Base-by-base conservation (phyloP, 768 basidiomycete genomes). In the Tulasnella sp. region DNA sequence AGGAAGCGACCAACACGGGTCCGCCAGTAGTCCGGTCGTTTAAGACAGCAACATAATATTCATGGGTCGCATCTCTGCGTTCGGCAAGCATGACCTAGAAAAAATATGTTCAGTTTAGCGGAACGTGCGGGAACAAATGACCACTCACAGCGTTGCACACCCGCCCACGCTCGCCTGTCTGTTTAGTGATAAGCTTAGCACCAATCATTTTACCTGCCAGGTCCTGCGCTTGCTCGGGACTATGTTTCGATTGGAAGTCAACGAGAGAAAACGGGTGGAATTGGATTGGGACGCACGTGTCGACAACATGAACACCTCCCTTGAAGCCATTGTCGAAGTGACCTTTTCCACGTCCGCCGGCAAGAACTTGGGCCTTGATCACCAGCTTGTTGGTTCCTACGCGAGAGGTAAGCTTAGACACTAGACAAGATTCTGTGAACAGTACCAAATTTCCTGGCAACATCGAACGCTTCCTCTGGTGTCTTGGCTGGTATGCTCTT, bases 291-390 rank as follows among this genome's bases (percentile, higher is more conserved):
- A 68, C 73, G 44, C 63, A 93, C 94, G 80, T 87, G 69, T 89
- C 79, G 55, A 97, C 80, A 78, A 88, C 81, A 70, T 98, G 94
- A 4, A 99, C 96, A 73, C 96, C 96, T 59, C 96, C 96, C 72
- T 97, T 86, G 71, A 98, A 83, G 17, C 96, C 96, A 70, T 81
- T 91, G 74, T 92, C 83, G 67, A 99, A 99, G 66, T 85, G 85
- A 41, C 96, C 96, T 79, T 98, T 98, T 66, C 96, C 96, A 68
- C 96, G 84, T 63, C 96, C 96, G 67, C 96, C 96, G 64, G 96
- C 96, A 57, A 99, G 85, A 5, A 99, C 96, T 71, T 99, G 96
- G 41, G 96, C 96, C 74, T 98, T 98, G 73, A 99, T 93, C 31
- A 99, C 94, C 53, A 94, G 83, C 63, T 81, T 80, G 57, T 85